These are phyloP conservation scores for Hydrangea macrophylla DNA, from an alignment of 148 eudicot species.

Conservation along the genomic window DNA sequence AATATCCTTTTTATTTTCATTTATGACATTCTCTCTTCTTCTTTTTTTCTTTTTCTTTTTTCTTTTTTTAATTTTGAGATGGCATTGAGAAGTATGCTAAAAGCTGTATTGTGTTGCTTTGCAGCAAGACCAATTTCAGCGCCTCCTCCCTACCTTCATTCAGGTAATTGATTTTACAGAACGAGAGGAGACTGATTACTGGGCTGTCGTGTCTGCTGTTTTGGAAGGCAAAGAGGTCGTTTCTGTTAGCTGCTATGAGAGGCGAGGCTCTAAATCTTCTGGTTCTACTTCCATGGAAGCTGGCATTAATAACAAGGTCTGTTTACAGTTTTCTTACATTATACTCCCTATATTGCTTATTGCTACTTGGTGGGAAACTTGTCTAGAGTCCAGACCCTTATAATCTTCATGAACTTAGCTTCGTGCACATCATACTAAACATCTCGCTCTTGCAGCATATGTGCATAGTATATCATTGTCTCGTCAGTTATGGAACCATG, in stretches of 20 bases:
- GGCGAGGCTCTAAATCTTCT: conserved; percentile 17
- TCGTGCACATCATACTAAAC: neutral
- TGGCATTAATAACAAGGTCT: conserved; percentile 80
- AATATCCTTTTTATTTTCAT: neutral
- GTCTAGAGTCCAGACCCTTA: neutral
- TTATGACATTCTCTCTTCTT: too few relatives aligned
- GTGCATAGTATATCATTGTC: too few relatives aligned
- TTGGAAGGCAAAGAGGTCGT: conserved; percentile 65
- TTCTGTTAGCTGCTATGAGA: conserved; percentile 34
- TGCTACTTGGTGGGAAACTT: neutral
- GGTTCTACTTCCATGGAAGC: conserved; percentile 40
- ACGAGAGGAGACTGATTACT: conserved; percentile 67
- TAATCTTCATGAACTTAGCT: neutral
- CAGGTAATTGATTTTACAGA: conserved; percentile 81
- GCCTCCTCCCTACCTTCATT: conserved; percentile 84
- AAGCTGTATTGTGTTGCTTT: conserved; percentile 8
- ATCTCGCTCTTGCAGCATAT: too few relatives aligned
- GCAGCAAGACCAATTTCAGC: conserved; percentile 96
- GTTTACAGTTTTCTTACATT: neutral
- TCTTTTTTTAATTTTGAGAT: neutral
- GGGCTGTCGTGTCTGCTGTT: conserved; percentile 80
- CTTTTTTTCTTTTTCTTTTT: neutral
- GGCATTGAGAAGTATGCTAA: neutral
- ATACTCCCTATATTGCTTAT: neutral
- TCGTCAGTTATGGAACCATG: too few relatives aligned